A percentile compares a stretch with the other conserved stretches of the same genome.
Conservation (phyloP, 495 filamentous ascomycete genomes). For the Aspergillus biplanus region DNA sequence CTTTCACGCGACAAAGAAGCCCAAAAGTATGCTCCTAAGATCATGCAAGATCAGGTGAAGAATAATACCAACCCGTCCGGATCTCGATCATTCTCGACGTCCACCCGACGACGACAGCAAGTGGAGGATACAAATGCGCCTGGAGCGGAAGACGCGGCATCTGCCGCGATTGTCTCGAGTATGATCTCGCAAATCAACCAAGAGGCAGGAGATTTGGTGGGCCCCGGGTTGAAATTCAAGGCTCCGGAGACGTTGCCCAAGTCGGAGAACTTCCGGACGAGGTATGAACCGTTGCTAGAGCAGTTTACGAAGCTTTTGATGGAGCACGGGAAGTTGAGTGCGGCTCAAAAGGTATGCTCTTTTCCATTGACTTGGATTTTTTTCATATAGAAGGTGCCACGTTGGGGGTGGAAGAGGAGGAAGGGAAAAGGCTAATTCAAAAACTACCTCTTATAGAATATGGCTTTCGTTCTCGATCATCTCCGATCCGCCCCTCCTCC, state of each 20-base stretch:
- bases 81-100: slow-evolving; percentile 63
- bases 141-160: slow-evolving; percentile 28
- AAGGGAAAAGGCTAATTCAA: neutral
- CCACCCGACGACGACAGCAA: slow-evolving; percentile 40
- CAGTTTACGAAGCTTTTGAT: slow-evolving; percentile 92
- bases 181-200: slow-evolving; percentile 44
- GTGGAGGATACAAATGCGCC: slow-evolving; percentile 26
- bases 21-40: slow-evolving; percentile 67
- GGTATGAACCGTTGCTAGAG: slow-evolving; percentile 79
- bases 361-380: neutral
- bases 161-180: slow-evolving; percentile 39
- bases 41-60: slow-evolving; percentile 63
- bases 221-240: slow-evolving; percentile 71
- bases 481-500: slow-evolving; percentile 85
- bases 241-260: slow-evolving; percentile 68
- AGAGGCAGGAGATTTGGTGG: slow-evolving; percentile 32
- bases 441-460: slow-evolving; percentile 62
- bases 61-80: slow-evolving; percentile 37
- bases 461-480: slow-evolving; percentile 80
- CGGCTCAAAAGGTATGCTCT: slow-evolving; percentile 71
- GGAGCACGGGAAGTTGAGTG: slow-evolving; percentile 81
- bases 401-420: too few relatives aligned
- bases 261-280: slow-evolving; percentile 65
- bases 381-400: too few relatives aligned
- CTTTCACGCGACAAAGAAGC: slow-evolving; percentile 65